Evolutionary conservation across 169 alveolate species (phyloP), one percentile per base, ranked within the genome.

Genomic region (Eimeria necatrix): DNA sequence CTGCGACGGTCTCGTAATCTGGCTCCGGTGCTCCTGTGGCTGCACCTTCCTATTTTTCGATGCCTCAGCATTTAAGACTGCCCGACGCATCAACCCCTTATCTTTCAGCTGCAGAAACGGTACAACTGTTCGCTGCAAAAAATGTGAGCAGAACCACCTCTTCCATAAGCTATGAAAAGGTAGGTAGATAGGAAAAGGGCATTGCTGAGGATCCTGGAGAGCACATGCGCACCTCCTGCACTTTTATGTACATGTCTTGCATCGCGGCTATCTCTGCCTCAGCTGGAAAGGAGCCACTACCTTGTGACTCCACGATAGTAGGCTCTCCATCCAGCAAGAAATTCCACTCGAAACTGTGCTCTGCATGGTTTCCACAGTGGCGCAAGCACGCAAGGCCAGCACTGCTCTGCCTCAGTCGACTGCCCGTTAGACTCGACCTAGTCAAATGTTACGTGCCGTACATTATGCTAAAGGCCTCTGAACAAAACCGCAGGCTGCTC

Each of bases 191-290:
- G 32, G 68, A 76, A 53, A 49, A 20, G 51, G 59, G 14, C 18
- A 24, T 4, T 24, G 46, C 4, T 10, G 51, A 22, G 51, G 71
- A 51, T 4, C n/a, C 51, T 49, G 51, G 9, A 51, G 49, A 26
- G 20, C 71, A n/a, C 20, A 56, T 56, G 68, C 61, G 60, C 60
- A 92, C 95, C 95, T 92, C 64, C n/a, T 78, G 85, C 51, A 92
- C 95, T 61, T 64, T 59, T 20, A 92, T 85, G 64, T 92, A 92
- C 95, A 92, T 92, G 51, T 92, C 95, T 26, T 92, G 95, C 95
- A 92, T 92, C 26, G 95, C 95, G 6, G 92, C 95, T 10, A 92
- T 92, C 92, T 92, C 95, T 53, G 95, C 95, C 60, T 80, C 95
- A 10, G 81, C 51, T 4, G 95, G 56, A 24, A 20, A 48, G 52